These are phyloP conservation scores for Ophiostoma novo-ulmi DNA, from an alignment of 2,329 filamentous ascomycete species.

Conservation along the genomic window DNA sequence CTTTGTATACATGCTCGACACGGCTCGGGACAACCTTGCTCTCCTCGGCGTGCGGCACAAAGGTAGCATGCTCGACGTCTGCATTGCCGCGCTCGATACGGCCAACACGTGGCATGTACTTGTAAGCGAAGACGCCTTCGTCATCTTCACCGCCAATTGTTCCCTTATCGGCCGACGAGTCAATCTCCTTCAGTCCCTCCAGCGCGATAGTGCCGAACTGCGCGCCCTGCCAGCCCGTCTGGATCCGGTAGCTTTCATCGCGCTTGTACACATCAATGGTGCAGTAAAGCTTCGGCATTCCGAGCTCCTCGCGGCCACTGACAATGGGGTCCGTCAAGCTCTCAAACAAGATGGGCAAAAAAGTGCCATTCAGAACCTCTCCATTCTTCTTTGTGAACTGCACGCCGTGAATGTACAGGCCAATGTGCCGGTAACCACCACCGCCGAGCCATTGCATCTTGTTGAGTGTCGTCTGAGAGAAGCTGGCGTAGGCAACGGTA, in stretches of 20 bases:
- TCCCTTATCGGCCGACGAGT: conserved; percentile 19
- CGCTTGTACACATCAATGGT: conserved; percentile 42
- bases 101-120: conserved; percentile 54
- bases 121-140: conserved; percentile 49
- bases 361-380: conserved; percentile 45
- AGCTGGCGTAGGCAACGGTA: conserved; percentile 42
- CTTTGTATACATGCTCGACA: conserved; percentile 35
- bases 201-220: conserved; percentile 29
- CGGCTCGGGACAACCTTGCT: conserved; percentile 32
- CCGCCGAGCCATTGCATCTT: conserved; percentile 59
- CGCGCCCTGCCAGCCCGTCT: conserved; percentile 40
- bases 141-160: conserved; percentile 37
- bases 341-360: conserved; percentile 55
- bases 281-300: conserved; percentile 56
- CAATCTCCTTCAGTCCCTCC: conserved; percentile 26
- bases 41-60: conserved; percentile 37
- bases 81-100: conserved; percentile 40
- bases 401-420: conserved; percentile 59
- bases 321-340: conserved; percentile 55
- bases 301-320: conserved; percentile 55
- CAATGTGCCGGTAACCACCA: conserved; percentile 52
- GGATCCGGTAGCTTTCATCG: conserved; percentile 36
- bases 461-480: conserved; percentile 40
- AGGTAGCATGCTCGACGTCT: conserved; percentile 49
- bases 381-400: conserved; percentile 50